Conservation (phyloP, 805 yeast genomes). For the Candida manassasensis region DNA sequence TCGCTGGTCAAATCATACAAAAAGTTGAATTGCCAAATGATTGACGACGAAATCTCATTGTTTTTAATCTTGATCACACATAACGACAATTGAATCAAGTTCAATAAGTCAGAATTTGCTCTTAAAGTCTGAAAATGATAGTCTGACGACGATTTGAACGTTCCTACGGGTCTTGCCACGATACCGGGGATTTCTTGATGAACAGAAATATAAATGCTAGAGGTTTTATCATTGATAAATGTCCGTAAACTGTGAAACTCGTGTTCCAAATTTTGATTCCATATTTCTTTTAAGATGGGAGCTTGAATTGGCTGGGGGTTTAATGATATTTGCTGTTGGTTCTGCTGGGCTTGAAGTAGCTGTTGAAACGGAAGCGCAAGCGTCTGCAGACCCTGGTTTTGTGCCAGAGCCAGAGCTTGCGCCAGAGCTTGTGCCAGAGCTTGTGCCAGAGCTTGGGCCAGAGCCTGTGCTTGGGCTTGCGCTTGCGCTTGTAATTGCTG, state of each 20-base stretch:
- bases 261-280: slow-evolving; percentile 63
- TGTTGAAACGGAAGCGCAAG: slow-evolving; percentile 12
- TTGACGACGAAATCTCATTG: slow-evolving; percentile 55
- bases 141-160: slow-evolving; percentile 82
- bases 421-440: slow-evolving; percentile 12
- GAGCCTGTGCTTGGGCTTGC: slow-evolving; percentile 16
- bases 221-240: slow-evolving; percentile 47
- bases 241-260: slow-evolving; percentile 62
- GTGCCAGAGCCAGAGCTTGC: slow-evolving; percentile 19
- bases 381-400: slow-evolving; percentile 15
- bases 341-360: slow-evolving; percentile 15
- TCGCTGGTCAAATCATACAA: slow-evolving; percentile 69
- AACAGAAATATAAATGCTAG: slow-evolving; percentile 52
- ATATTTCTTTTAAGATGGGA: slow-evolving; percentile 65
- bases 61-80: slow-evolving; percentile 36
- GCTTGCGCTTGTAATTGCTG: slow-evolving; percentile 21
- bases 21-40: slow-evolving; percentile 98
- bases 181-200: slow-evolving; percentile 96
- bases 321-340: slow-evolving; percentile 13
- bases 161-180: slow-evolving; percentile 92
- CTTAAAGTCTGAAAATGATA: slow-evolving; percentile 95
- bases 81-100: slow-evolving; percentile 68
- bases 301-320: slow-evolving; percentile 28
- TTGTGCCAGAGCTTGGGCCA: slow-evolving; percentile 14
- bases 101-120: slow-evolving; percentile 81